Conservation (phyloP, 352 stramenopile species). For the Phytophthora aleatoria region DNA sequence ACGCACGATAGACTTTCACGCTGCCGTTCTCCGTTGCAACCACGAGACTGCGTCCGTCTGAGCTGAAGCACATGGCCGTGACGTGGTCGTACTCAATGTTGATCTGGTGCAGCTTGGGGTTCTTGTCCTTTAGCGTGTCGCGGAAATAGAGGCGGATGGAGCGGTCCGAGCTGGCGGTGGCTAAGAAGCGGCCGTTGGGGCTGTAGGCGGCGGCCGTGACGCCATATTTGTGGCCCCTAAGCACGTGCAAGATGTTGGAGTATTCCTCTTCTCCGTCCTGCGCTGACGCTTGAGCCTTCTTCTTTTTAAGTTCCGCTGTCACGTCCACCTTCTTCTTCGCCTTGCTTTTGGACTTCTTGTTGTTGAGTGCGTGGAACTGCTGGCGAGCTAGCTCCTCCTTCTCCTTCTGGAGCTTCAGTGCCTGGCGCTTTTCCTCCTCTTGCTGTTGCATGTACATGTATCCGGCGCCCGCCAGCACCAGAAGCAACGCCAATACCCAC, state of each 20-base stretch:
- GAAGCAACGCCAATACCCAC: slow-evolving; percentile 64
- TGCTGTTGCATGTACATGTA: slow-evolving; percentile 70
- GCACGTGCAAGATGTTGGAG: slow-evolving; percentile 41
- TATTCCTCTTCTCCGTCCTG: slow-evolving; percentile 42
- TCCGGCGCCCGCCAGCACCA: slow-evolving; percentile 54
- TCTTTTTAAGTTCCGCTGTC: slow-evolving; percentile 77
- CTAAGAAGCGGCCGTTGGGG: slow-evolving; percentile 80
- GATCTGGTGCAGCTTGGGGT: slow-evolving; percentile 63
- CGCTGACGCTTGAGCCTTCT: slow-evolving; percentile 16
- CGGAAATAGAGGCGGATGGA: slow-evolving; percentile 75
- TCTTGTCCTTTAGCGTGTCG: slow-evolving; percentile 67
- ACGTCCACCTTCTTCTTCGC: slow-evolving; percentile 68
- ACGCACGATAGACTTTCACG: slow-evolving; percentile 79
- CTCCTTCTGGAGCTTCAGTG: slow-evolving; percentile 44
- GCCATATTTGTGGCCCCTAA: slow-evolving; percentile 77
- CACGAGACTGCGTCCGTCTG: slow-evolving; percentile 73
- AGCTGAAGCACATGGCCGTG: slow-evolving; percentile 77
- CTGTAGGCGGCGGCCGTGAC: slow-evolving; percentile 73
- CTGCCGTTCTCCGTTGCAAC: slow-evolving; percentile 67
- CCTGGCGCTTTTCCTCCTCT: slow-evolving; percentile 48
- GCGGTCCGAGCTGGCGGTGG: slow-evolving; percentile 75
- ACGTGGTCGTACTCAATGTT: slow-evolving; percentile 83
- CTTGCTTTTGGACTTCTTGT: slow-evolving; percentile 72
- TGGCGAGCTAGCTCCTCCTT: slow-evolving; percentile 58
- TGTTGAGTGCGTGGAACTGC: slow-evolving; percentile 44